phyloP scores from a whole-genome alignment of 1,139 yeast species.

The Yarrowia galli region DNA sequence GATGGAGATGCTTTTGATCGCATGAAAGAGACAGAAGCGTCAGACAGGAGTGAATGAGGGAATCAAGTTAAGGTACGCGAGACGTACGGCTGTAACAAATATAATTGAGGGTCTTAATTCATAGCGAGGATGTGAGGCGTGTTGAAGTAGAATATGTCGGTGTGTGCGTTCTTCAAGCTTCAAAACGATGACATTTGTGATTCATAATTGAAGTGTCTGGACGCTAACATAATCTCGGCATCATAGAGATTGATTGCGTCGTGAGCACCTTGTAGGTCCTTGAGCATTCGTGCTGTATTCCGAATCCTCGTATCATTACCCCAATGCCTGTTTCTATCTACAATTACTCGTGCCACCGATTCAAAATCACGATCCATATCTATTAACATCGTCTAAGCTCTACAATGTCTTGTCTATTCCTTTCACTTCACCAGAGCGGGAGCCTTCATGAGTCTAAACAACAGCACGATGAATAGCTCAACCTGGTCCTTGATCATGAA shows the following conservation, averaged over 20 bases:
- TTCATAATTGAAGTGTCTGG: neutral
- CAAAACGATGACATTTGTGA: too few species aligned
- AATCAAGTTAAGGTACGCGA: too few species aligned
- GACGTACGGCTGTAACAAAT: constrained; percentile 4
- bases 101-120: constrained; percentile 6
- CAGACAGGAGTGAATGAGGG: constrained; percentile 18
- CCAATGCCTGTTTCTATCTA: too few species aligned
- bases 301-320: too few species aligned
- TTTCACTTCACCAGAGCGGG: constrained; percentile 14
- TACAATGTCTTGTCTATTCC: constrained; percentile 21
- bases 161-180: too few species aligned
- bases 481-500: constrained; percentile 80
- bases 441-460: constrained; percentile 45
- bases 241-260: too few species aligned
- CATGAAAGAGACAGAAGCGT: constrained; percentile 30
- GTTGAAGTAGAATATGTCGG: neutral
- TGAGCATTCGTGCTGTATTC: too few species aligned
- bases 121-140: neutral
- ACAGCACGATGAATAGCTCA: constrained; percentile 50
- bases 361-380: constrained; percentile 31
- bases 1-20: constrained; percentile 36
- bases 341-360: too few species aligned
- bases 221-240: too few species aligned
- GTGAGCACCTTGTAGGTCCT: too few species aligned
- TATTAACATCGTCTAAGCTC: constrained; percentile 34